Evolutionary conservation across 345 rosid species (phyloP), one percentile per base, ranked within the genome.

Genomic region (Microcos paniculata): DNA sequence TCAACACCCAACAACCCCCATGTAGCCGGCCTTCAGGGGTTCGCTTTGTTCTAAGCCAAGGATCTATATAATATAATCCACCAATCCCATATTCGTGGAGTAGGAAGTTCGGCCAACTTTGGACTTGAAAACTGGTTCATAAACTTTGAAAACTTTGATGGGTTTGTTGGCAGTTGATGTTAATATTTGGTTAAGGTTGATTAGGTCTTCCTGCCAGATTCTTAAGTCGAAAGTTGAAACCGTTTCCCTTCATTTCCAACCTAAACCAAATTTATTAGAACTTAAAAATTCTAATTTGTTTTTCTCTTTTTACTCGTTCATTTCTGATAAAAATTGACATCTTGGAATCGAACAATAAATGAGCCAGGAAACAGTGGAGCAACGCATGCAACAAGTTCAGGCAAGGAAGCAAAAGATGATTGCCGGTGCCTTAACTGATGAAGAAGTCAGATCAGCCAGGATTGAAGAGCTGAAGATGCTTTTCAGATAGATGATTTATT

Each of bases 381-480:
- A 85, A 71, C 69, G 92, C 24, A 43, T 87, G 86, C 90, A 86
- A 63, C 88, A 86, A 81, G 91, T 91, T 82, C 92, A 88, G 82
- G 92, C 87, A 30, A 84, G 87, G 86, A 89, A 91, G 85, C 83
- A 88, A 78, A 73, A 83, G 66, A 84, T 86, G 96, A 91, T 88
- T 1, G 83, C 91, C 0, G 94, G 92, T 62, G 91, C 96, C 75
- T 85, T 88, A 4, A 86, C 92, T 0, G 90, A 83, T 49, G 89
- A 91, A 78, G 91, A 88, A 61, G 90, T 89, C 71, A 88, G 91
- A 53, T 80, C 91, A 1, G 88, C 96, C 0, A 79, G 96, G 71
- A 74, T 89, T 77, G 92, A 91, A 69, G 88, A 91, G 78, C 93
- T 87, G 42, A 87, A 89, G 69, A 85, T 88, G 92, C 82, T 91